Conservation (phyloP, 2,329 filamentous ascomycete genomes). For the Aureobasidium sp. region DNA sequence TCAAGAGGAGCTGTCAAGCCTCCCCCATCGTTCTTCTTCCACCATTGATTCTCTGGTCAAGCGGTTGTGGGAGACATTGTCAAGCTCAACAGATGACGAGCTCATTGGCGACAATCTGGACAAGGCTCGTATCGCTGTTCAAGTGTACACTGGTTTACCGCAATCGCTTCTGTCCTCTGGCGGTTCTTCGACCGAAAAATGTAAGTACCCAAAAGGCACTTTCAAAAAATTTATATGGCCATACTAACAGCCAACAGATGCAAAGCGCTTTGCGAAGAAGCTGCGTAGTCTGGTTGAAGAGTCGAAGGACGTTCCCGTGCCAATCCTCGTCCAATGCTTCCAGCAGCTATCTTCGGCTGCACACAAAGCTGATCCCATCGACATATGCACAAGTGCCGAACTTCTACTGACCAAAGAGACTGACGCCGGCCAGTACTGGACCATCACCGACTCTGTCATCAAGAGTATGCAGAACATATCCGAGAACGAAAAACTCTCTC, state of each 20-base stretch:
- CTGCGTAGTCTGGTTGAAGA: not conserved
- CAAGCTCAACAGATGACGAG: not conserved
- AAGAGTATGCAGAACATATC: not conserved
- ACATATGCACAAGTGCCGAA: slow-evolving; percentile 8
- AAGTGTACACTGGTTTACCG: not conserved
- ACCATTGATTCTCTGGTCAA: slow-evolving; percentile 2
- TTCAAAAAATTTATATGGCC: not conserved
- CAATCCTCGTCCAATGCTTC: slow-evolving; percentile 6
- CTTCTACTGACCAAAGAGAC: not conserved
- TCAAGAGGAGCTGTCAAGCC: not conserved
- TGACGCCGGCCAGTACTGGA: slow-evolving; percentile 6
- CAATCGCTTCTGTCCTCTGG: not conserved
- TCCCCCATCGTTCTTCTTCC: slow-evolving; percentile 6
- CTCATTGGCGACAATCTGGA: not conserved
- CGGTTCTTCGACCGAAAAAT: slow-evolving; percentile 11
- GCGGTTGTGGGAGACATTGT: not conserved
- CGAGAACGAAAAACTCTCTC: not conserved
- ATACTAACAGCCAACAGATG: not conserved
- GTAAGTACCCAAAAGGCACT: not conserved
- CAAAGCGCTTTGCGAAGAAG: slow-evolving; percentile 9
- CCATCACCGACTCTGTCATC: slow-evolving; percentile 1
- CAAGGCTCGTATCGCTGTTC: not conserved
- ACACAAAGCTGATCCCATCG: not conserved
- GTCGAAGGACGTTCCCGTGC: not conserved
- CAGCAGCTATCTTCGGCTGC: not conserved